phyloP scores from a whole-genome alignment of 345 rosid genomes.

The Cardamine resedifolia region DNA sequence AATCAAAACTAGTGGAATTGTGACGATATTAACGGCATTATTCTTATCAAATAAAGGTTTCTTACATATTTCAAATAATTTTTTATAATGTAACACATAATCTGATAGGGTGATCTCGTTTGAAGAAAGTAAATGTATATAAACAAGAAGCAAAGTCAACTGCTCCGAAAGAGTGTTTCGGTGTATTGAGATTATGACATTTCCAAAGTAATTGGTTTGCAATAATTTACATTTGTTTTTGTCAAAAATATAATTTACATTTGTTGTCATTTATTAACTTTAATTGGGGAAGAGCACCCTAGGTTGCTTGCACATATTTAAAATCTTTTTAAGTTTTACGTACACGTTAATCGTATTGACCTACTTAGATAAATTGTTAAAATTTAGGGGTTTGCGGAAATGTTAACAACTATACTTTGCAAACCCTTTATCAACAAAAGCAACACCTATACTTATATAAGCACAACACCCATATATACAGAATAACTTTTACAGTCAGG shows the following conservation, averaged over 20 bases:
- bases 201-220: conserved; percentile 26
- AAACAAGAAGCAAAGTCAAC: conserved; percentile 27
- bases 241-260: conserved; percentile 19
- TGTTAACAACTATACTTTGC: not conserved
- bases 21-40: conserved; percentile 36
- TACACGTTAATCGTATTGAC: conserved; percentile 15
- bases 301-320: not conserved
- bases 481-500: not conserved
- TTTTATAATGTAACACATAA: conserved; percentile 2
- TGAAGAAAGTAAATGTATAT: conserved; percentile 3
- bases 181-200: conserved; percentile 34
- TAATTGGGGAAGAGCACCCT: not conserved
- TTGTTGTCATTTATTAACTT: conserved; percentile 16
- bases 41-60: not conserved
- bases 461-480: not conserved
- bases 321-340: not conserved
- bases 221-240: conserved; percentile 22
- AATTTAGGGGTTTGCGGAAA: not conserved
- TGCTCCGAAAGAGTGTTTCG: conserved; percentile 26
- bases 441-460: not conserved
- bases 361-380: not conserved
- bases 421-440: too few species aligned
- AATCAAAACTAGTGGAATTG: conserved; percentile 39
- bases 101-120: conserved; percentile 10
- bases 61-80: not conserved